Conservation (phyloP, 164 flowering plant species). For the Piper betle region DNA sequence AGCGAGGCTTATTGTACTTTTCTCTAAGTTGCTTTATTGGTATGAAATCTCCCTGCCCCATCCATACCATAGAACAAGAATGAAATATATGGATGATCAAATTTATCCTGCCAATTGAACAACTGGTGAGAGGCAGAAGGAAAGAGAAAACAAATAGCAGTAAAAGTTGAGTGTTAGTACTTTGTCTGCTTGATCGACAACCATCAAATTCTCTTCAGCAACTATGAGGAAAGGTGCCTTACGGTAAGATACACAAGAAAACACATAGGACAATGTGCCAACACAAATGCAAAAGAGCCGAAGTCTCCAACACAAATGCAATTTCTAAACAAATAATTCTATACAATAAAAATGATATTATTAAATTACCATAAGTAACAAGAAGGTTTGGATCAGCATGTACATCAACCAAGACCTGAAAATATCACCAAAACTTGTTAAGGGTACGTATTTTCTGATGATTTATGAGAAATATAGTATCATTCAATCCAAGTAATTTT, state of each 20-base stretch:
- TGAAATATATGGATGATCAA: slow-evolving; percentile 87
- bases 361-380: slow-evolving; percentile 70
- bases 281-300: too few species aligned
- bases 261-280: too few species aligned
- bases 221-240: slow-evolving; percentile 35
- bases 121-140: slow-evolving; percentile 1
- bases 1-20: slow-evolving; percentile 77
- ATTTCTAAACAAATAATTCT: too few species aligned
- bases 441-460: not conserved
- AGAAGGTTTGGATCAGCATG: slow-evolving; percentile 67
- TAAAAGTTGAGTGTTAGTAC: slow-evolving; percentile 4
- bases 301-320: too few species aligned
- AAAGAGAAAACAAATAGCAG: not conserved
- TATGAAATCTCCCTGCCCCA: slow-evolving; percentile 83
- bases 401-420: slow-evolving; percentile 86
- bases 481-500: not conserved
- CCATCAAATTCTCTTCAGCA: slow-evolving; percentile 71
- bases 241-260: not conserved
- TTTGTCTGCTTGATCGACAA: slow-evolving; percentile 54
- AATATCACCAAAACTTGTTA: slow-evolving; percentile 5
- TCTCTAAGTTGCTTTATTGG: slow-evolving; percentile 86
- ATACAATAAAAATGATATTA: not conserved
- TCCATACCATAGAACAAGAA: slow-evolving; percentile 83
- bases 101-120: slow-evolving; percentile 45
- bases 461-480: not conserved